Percentiles rank a stretch among this genome's conserved stretches.
phyloP scores from a whole-genome alignment of 192 early-diverging fungal species.

The Piromyces finnis region DNA sequence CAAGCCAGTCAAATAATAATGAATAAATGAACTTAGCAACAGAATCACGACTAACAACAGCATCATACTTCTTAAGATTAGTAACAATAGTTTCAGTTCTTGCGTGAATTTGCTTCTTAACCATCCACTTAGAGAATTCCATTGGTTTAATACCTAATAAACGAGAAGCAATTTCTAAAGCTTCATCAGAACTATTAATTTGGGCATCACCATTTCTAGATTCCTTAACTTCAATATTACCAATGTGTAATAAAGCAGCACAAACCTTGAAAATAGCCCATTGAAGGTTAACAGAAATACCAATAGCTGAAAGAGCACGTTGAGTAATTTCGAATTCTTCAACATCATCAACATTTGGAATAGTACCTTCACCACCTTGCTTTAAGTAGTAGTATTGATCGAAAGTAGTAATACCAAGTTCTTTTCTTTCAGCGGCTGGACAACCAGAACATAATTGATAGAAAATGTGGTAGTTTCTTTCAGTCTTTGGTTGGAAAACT shows the following conservation, averaged over 20 bases:
- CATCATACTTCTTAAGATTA: slow-evolving; percentile 50
- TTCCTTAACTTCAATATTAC: slow-evolving; percentile 77
- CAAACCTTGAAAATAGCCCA: slow-evolving; percentile 76
- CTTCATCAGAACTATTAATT: slow-evolving; percentile 59
- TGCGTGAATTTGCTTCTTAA: slow-evolving; percentile 80
- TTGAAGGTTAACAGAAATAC: slow-evolving; percentile 64
- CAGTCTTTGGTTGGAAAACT: slow-evolving; percentile 72
- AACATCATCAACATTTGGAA: slow-evolving; percentile 79
- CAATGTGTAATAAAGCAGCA: slow-evolving; percentile 84
- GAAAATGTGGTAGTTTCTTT: slow-evolving; percentile 96
- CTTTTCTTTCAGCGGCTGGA: slow-evolving; percentile 62
- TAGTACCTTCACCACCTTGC: slow-evolving; percentile 61
- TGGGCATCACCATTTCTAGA: slow-evolving; percentile 41
- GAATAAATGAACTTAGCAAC: slow-evolving; percentile 96
- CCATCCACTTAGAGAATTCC: slow-evolving; percentile 87
- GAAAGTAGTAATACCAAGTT: slow-evolving; percentile 59
- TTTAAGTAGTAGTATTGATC: slow-evolving; percentile 69
- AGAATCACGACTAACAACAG: slow-evolving; percentile 67
- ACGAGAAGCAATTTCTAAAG: slow-evolving; percentile 41
- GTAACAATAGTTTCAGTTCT: slow-evolving; percentile 84
- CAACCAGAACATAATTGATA: slow-evolving; percentile 93
- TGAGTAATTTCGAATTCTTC: slow-evolving; percentile 79
- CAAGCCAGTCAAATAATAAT: slow-evolving; percentile 91
- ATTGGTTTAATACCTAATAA: slow-evolving; percentile 60
- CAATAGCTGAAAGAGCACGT: slow-evolving; percentile 66